Conservation (phyloP, 1,284 basidiomycete genomes). For the Microbotryum violaceum region DNA sequence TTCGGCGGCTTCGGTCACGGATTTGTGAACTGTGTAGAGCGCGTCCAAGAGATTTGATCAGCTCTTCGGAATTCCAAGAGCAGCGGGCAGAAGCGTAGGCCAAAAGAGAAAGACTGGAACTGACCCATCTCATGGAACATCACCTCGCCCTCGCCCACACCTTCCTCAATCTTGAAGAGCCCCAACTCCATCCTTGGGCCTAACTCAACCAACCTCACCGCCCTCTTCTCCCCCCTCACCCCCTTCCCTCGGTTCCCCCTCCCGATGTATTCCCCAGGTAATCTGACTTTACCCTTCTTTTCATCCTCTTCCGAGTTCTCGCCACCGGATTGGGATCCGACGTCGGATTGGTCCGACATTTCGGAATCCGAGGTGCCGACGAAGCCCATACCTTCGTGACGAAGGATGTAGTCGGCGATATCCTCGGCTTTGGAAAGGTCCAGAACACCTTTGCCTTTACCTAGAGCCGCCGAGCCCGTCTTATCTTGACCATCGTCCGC, state of each 20-base stretch:
- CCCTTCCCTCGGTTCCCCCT: conserved; percentile 63
- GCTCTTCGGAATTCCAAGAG: too few relatives aligned
- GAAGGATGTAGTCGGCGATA: conserved; percentile 87
- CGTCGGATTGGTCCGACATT: conserved; percentile 24
- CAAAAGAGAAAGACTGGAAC: neutral
- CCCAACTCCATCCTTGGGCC: conserved; percentile 90
- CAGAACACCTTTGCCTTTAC: conserved; percentile 48
- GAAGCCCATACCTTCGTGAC: conserved; percentile 41
- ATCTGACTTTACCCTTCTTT: conserved; percentile 51
- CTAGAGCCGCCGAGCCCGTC: neutral
- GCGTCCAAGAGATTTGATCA: neutral
- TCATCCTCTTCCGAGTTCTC: conserved; percentile 64
- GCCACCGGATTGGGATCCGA: conserved; percentile 43
- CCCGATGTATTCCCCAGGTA: conserved; percentile 89
- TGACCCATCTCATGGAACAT: conserved; percentile 65
- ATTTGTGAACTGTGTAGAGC: conserved; percentile 29
- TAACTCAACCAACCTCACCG: conserved; percentile 85
- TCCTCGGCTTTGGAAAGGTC: conserved; percentile 85
- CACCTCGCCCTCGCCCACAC: conserved; percentile 52
- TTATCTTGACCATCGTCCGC: conserved; percentile 3
- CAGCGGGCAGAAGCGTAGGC: neutral
- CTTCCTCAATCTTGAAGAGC: conserved; percentile 84
- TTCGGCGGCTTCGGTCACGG: conserved; percentile 50
- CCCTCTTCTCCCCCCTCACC: conserved; percentile 71
- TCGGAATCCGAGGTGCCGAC: conserved; percentile 62